These are phyloP conservation scores for Metschnikowia shivogae DNA, from an alignment of 805 yeast genomes.

Conservation along the genomic window DNA sequence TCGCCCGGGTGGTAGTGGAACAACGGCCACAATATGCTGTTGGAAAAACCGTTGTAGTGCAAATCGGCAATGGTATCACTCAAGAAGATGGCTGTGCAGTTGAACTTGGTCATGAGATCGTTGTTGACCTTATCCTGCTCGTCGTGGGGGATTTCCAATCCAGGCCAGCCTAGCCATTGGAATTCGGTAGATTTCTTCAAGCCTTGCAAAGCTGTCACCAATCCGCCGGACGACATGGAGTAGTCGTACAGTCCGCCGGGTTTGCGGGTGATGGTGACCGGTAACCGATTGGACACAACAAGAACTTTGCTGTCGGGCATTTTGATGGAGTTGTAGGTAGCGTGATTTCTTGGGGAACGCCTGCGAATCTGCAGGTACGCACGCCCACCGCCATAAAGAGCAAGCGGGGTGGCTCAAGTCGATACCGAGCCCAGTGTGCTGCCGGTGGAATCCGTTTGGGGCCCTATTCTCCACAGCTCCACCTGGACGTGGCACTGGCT, in stretches of 20 bases:
- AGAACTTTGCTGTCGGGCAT: constrained; percentile 59
- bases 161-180: constrained; percentile 99
- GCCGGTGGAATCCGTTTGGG: no score
- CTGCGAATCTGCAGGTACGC: constrained; percentile 4
- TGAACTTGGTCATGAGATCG: constrained; percentile 73
- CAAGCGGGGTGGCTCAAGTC: no score
- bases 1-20: constrained; percentile 99
- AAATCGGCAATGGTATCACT: constrained; percentile 89
- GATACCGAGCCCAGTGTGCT: no score
- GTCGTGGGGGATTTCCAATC: constrained; percentile 71
- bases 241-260: constrained; percentile 67
- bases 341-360: constrained; percentile 1
- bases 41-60: constrained; percentile 94
- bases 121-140: constrained; percentile 65
- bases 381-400: background rate
- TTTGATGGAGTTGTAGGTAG: background rate
- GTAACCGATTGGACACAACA: constrained; percentile 91
- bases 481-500: no score
- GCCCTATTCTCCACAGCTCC: no score
- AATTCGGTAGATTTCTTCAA: constrained; percentile 75
- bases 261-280: constrained; percentile 79
- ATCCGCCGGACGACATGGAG: constrained; percentile 94
- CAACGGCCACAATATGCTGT: constrained; percentile 94
- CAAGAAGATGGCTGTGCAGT: constrained; percentile 85
- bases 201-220: constrained; percentile 94